A percentile compares a stretch with the other conserved stretches of the same genome.
Evolutionary conservation across 495 filamentous ascomycete species (phyloP).

Genomic region (Talaromyces adpressus): DNA sequence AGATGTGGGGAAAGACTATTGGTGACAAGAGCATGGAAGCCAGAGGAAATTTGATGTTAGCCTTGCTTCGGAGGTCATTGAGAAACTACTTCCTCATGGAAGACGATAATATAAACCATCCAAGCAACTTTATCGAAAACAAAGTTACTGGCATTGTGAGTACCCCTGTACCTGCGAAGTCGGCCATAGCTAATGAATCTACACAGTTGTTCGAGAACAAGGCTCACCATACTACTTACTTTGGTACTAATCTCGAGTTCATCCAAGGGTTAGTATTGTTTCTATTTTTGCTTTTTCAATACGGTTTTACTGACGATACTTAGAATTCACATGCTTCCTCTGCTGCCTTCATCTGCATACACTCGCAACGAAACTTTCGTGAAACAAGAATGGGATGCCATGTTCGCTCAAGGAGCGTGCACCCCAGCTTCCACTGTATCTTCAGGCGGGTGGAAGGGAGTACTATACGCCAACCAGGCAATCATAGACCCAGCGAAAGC

Average conservation of each 20-base stretch:
- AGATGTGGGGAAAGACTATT: conserved; percentile 83
- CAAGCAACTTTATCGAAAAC: conserved; percentile 69
- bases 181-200: conserved; percentile 10
- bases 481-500: conserved; percentile 62
- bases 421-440: conserved; percentile 49
- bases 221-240: conserved; percentile 91
- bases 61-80: conserved; percentile 62
- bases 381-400: conserved; percentile 75
- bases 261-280: conserved; percentile 59
- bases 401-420: conserved; percentile 48
- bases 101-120: conserved; percentile 65
- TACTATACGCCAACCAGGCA: conserved; percentile 77
- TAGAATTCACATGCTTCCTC: conserved; percentile 91
- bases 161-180: neutral
- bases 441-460: conserved; percentile 73
- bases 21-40: conserved; percentile 78
- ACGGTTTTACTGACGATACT: conserved; percentile 4
- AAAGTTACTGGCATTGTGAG: conserved; percentile 78
- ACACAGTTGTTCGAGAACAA: conserved; percentile 89
- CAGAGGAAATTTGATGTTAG: conserved; percentile 77
- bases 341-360: conserved; percentile 63
- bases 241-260: conserved; percentile 72
- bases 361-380: conserved; percentile 67
- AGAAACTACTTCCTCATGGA: conserved; percentile 77
- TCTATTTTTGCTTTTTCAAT: neutral